Conservation (phyloP, 306 rosid genomes). For the Mimosa bimucronata region DNA sequence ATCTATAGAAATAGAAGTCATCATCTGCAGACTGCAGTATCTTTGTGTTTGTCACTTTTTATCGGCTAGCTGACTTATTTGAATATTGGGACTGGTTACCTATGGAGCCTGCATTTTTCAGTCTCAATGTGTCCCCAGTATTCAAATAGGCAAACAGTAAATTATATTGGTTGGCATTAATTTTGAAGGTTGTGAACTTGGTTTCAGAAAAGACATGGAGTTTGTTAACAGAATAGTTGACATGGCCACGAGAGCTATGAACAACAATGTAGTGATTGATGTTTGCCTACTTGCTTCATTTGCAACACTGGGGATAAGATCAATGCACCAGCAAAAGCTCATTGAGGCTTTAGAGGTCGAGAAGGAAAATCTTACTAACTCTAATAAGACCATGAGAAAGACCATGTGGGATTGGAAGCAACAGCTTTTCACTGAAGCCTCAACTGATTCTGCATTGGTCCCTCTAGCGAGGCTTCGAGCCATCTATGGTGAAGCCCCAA, state of each 20-base stretch:
- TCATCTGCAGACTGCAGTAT: background rate
- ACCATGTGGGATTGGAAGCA: slow-evolving; percentile 88
- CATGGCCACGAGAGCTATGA: slow-evolving; percentile 46
- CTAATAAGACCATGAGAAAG: slow-evolving; percentile 70
- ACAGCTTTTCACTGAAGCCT: slow-evolving; percentile 71
- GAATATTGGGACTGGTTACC: background rate
- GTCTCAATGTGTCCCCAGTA: background rate
- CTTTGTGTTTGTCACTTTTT: background rate
- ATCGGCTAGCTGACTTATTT: background rate
- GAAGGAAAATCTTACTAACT: slow-evolving; percentile 62
- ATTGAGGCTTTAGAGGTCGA: slow-evolving; percentile 73
- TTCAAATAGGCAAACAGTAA: background rate
- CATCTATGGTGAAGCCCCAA: slow-evolving; percentile 68
- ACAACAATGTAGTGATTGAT: slow-evolving; percentile 62
- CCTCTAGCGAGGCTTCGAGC: slow-evolving; percentile 69
- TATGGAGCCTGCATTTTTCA: background rate
- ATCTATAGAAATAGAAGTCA: background rate
- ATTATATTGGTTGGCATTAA: background rate
- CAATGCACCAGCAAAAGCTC: slow-evolving; percentile 60
- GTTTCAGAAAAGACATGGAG: slow-evolving; percentile 56
- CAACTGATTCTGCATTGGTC: slow-evolving; percentile 49
- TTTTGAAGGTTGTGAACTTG: slow-evolving; percentile 23
- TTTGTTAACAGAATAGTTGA: slow-evolving; percentile 52
- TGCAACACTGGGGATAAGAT: slow-evolving; percentile 50
- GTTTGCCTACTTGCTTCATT: slow-evolving; percentile 60